Conservation (phyloP, 208 protist species). For the Trypanosoma melophagium region DNA sequence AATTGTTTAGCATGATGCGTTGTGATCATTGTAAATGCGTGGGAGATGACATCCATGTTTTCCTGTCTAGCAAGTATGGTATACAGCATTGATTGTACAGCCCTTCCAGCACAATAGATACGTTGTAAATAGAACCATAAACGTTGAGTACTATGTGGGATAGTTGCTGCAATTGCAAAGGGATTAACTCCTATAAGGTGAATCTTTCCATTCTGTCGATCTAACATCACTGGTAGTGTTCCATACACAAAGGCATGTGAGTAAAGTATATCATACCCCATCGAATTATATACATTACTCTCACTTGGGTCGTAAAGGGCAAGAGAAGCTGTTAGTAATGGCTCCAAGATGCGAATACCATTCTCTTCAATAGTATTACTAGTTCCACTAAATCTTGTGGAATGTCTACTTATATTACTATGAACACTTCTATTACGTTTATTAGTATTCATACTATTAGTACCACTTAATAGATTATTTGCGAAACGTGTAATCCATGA, state of each 20-base stretch:
- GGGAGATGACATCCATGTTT: slow-evolving; percentile 6
- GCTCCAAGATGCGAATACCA: background rate
- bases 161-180: slow-evolving; percentile 33
- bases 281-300: background rate
- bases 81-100: slow-evolving; percentile 29
- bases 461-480: background rate
- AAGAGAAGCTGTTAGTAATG: slow-evolving; percentile 23
- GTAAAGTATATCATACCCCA: background rate
- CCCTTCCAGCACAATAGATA: slow-evolving; percentile 27
- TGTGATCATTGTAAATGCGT: slow-evolving; percentile 13
- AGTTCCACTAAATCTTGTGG: background rate
- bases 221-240: slow-evolving; percentile 28
- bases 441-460: background rate
- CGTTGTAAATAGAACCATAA: slow-evolving; percentile 36
- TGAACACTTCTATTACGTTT: background rate
- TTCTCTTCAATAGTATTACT: background rate
- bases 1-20: slow-evolving; percentile 22
- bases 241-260: slow-evolving; percentile 15
- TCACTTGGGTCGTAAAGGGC: slow-evolving; percentile 6
- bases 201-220: slow-evolving; percentile 15
- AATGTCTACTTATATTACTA: background rate
- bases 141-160: slow-evolving; percentile 17
- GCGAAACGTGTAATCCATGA: slow-evolving; percentile 17
- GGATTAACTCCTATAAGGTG: slow-evolving; percentile 29
- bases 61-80: slow-evolving; percentile 26